Conservation (phyloP, 768 basidiomycete species). For the Mycena olivaceomarginata region DNA sequence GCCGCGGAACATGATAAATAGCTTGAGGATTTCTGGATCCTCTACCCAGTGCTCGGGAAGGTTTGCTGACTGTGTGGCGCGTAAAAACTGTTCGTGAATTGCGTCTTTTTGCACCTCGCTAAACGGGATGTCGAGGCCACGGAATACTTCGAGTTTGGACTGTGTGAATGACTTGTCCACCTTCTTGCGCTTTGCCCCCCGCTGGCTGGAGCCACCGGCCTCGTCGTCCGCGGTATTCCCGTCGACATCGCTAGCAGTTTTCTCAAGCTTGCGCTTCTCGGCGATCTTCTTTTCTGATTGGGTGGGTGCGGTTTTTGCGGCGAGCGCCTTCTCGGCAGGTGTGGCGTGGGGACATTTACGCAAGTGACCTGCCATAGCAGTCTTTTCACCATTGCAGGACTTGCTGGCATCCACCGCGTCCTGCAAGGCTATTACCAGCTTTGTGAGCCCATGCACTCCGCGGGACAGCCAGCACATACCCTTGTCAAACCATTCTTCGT, state of each 20-base stretch:
- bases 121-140: neutral
- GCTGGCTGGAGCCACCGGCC: no score
- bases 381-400: neutral
- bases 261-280: no score
- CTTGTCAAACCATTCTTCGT: neutral
- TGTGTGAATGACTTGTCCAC: no score
- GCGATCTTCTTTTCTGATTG: no score
- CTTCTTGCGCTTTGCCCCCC: no score
- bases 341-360: neutral
- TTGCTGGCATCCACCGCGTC: neutral
- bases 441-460: no score
- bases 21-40: neutral
- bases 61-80: neutral
- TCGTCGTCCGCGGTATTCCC: no score
- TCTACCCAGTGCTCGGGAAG: neutral
- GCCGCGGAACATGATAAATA: neutral
- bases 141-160: no score
- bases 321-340: no score
- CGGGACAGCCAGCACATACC: neutral
- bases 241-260: no score
- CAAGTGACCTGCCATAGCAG: neutral
- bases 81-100: neutral
- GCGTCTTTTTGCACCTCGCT: neutral
- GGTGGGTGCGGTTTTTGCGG: no score
- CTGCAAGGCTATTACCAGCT: neutral